phyloP scores from a whole-genome alignment of 768 basidiomycete genomes.

The Phaeotremella fagi region DNA sequence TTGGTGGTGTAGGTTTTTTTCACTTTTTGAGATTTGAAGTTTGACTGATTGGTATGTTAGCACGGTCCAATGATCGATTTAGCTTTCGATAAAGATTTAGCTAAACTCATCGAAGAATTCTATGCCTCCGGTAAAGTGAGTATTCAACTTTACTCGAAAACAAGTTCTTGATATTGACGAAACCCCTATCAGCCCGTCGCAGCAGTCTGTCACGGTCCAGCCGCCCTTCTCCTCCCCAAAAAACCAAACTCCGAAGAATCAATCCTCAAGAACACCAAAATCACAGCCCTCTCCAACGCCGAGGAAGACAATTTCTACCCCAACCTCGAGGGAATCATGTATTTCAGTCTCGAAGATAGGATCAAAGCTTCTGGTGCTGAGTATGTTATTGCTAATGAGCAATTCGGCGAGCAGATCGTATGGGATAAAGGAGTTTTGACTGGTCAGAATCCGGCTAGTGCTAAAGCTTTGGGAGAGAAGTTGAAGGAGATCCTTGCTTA shows the following conservation, averaged over 20 bases:
- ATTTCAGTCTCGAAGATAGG: conserved; percentile 57
- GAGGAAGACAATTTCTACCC: conserved; percentile 60
- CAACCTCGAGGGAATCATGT: conserved; percentile 51
- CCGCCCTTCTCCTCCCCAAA: conserved; percentile 58
- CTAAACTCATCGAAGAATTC: conserved; percentile 62
- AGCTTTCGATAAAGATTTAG: conserved; percentile 57
- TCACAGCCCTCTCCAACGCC: conserved; percentile 66
- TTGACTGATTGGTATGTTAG: conserved; percentile 2
- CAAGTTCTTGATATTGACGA: too few relatives aligned
- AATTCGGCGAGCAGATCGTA: conserved; percentile 57
- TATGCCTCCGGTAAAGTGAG: conserved; percentile 59
- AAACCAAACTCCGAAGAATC: conserved; percentile 59
- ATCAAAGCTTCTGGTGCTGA: conserved; percentile 39
- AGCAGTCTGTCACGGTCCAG: conserved; percentile 78
- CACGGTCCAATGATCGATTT: conserved; percentile 75
- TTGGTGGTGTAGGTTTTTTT: conserved; percentile 56
- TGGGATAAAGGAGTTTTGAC: conserved; percentile 30
- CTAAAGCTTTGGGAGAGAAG: conserved; percentile 57
- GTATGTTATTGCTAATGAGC: conserved; percentile 59
- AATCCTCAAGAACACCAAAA: conserved; percentile 59
- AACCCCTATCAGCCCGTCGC: conserved; percentile 50
- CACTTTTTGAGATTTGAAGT: background rate
- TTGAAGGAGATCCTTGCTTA: conserved; percentile 54
- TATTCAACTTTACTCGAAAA: background rate
- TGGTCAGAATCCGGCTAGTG: conserved; percentile 66